Conservation (phyloP, 495 filamentous ascomycete genomes). For the Xylaria telfairii region DNA sequence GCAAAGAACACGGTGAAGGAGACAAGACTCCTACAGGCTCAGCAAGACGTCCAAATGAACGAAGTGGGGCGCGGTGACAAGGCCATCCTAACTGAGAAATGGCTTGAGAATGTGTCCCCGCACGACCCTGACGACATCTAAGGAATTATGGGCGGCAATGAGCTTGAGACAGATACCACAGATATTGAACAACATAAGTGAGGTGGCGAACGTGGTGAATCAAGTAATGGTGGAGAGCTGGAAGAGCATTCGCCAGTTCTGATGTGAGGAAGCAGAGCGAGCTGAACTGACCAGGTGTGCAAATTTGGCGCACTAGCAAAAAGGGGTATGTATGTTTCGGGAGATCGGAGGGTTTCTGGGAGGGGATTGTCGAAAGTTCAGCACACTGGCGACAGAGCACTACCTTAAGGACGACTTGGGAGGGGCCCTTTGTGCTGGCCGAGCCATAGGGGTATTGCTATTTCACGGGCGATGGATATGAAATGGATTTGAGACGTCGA, state of each 20-base stretch:
- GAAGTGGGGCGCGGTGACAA: neutral
- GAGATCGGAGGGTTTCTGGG: neutral
- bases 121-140: neutral
- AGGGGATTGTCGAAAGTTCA: neutral
- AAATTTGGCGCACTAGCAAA: neutral
- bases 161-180: neutral
- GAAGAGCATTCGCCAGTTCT: neutral
- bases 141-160: neutral
- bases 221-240: neutral
- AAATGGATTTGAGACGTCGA: neutral
- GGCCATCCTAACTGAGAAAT: slow-evolving; percentile 13
- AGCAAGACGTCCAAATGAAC: neutral
- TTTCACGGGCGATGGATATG: neutral
- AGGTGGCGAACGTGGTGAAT: neutral
- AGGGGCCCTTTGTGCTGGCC: neutral
- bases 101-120: slow-evolving; percentile 5
- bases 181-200: neutral
- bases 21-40: slow-evolving; percentile 4
- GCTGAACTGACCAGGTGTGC: neutral
- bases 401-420: neutral
- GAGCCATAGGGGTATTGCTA: neutral
- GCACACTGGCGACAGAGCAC: neutral
- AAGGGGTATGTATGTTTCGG: neutral
- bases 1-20: neutral
- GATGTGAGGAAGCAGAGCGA: neutral